Base-by-base conservation (phyloP, 202 grass and related monocot species). In the Zoysia matrella region DNA sequence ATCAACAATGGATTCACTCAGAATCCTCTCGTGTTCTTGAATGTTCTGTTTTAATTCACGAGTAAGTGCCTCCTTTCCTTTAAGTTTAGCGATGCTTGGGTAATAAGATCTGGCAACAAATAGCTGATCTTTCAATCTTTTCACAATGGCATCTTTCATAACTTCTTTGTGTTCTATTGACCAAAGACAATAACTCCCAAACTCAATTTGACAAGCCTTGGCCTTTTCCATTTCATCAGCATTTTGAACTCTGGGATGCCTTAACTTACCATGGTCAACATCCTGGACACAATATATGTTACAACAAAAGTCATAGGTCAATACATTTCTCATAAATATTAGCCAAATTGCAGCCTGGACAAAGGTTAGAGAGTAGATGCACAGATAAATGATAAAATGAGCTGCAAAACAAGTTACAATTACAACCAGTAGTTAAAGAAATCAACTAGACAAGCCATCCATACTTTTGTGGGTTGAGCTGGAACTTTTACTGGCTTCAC, bases 101-200 rank as follows among this genome's bases (percentile, higher is more conserved):
- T 94, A 97, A 77, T 94, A 98, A 69, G 95, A 92, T 84, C 95
- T 86, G 8, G 95, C 90, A 48, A 93, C 79, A 80, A 98, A 95
- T 73, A 98, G 86, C 81, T 98, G 95, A 79, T 95, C 92, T 84
- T 95, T 98, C 9, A 98, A 84, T 81, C 42, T 93, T 86, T 98
- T 98, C 39, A 98, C 86, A 60, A 88, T 52, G 14, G 73, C 43
- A 68, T 98, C 95, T 69, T 89, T 91, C 90, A 94, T 95, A 80
- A 82, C 82, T 89, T 98, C 95, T 93, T 85, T 93, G 77, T 92
- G 86, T 78, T 98, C 92, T 68, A 91, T 91, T 3, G 95, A 98
- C 95, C 95, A 98, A 14, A 98, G 88, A 78, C 92, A 98, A 80
- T 98, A 93, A 74, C 88, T 98, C 70, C 95, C 95, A 11, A 98